Evolutionary conservation across 345 rosid genomes (phyloP).

Genomic region (Linum usitatissimum): DNA sequence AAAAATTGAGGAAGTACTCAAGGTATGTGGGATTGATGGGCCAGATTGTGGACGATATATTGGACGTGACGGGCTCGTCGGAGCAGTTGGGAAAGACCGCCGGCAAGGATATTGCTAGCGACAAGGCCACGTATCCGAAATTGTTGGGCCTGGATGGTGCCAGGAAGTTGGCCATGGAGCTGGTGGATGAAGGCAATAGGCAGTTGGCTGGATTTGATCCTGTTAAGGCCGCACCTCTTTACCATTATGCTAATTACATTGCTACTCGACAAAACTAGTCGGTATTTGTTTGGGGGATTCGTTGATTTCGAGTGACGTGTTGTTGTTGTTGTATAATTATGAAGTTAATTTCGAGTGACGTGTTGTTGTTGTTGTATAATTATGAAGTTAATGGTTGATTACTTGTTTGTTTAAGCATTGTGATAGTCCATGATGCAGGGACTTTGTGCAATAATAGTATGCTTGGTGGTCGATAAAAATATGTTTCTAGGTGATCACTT

Average conservation of each 20-base stretch:
- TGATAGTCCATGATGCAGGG: too few species aligned
- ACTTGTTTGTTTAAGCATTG: too few species aligned
- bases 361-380: background rate
- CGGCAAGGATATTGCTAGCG: background rate
- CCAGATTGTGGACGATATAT: background rate
- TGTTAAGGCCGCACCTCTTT: conserved; percentile 2
- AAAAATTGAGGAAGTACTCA: background rate
- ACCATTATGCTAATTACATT: background rate
- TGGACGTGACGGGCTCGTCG: background rate
- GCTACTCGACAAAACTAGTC: background rate
- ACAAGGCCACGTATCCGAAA: background rate
- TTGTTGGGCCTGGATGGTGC: conserved; percentile 1
- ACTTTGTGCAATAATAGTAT: too few species aligned
- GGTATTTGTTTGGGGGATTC: background rate
- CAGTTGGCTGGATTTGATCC: background rate
- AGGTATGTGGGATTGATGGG: background rate
- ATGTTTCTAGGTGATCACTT: too few species aligned
- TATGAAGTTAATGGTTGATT: background rate
- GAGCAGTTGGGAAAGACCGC: conserved; percentile 1
- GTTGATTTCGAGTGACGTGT: background rate
- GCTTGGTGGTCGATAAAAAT: too few species aligned
- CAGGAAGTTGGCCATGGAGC: background rate
- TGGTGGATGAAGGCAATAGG: background rate
- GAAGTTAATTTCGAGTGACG: background rate
- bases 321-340: background rate